Base-by-base conservation (phyloP, 192 early-diverging fungal genomes). In the Chytriomyces sp. region DNA sequence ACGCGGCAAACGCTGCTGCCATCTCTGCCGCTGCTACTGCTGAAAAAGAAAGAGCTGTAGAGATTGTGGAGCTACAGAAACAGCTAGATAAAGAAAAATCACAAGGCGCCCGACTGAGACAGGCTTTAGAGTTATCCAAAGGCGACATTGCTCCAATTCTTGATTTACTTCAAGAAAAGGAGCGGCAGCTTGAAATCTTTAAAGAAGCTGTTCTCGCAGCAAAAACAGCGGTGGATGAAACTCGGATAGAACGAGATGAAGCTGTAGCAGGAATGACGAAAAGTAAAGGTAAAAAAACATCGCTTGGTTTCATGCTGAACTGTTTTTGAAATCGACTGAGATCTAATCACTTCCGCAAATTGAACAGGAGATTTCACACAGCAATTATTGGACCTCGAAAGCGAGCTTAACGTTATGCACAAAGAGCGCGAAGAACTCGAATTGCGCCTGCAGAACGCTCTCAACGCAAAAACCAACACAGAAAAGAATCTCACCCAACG, bases 141-240 rank as follows among this genome's bases (percentile, higher is more conserved):
- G 57, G 24, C 8, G 62, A 75, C 10, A 49, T 75, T 20, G 73
- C 28, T 8, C 73, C 73, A 10, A 44, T 75, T 35, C 64, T 75
- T 4, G 73, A 75, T 44, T 46, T 75, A n/a, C 73, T 75, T n/a
- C 50, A 49, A 9, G 62, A 75, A 66, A 75, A 75, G 23, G 73
- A 75, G 45, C n/a, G 18, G 6, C 73, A 75, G 45, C 73, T 75
- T 23, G 63, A 75, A 66, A 45, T 65, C 45, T 57, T 75, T 45
- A 64, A 75, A 47, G 46, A 64, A 20, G 73, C 73, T 35, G 73
- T 75, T 28, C 10, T 75, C 24, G 45, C 44, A 9, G 73, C 73
- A 45, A 75, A 75, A 50, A 20, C 6, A 7, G 73, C 73, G 45
- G 63, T 75, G 6, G 73, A 75, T 50, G 73, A 75, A 60, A 75